Evolutionary conservation across 208 protist genomes (phyloP).

Genomic region (Acanthamoeba quina): DNA sequence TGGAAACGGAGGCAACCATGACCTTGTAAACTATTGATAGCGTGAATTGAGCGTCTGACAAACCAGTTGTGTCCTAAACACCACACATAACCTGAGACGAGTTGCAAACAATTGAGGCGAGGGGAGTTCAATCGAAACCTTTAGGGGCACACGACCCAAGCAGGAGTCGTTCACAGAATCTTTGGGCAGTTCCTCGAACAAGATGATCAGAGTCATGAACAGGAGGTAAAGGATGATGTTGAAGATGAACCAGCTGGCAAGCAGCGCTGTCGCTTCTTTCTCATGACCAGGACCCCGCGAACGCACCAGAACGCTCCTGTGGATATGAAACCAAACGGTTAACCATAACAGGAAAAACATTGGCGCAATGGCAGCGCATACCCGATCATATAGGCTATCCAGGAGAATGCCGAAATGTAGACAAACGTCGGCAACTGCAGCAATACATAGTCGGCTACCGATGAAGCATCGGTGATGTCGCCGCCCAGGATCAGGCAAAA

Average conservation of each 20-base stretch:
- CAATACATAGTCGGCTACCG: not conserved
- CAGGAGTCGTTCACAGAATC: not conserved
- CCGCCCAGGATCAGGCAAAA: not conserved
- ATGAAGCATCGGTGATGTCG: not conserved
- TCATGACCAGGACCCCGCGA: not conserved
- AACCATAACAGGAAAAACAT: too few relatives aligned
- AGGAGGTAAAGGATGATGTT: not conserved
- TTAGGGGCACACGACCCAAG: not conserved
- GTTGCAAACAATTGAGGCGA: too few relatives aligned
- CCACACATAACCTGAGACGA: too few relatives aligned
- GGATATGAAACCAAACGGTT: too few relatives aligned
- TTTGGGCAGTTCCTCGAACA: not conserved
- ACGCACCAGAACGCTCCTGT: not conserved
- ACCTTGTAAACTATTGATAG: not conserved
- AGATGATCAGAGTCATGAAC: not conserved
- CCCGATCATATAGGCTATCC: conserved; percentile 3
- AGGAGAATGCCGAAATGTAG: not conserved
- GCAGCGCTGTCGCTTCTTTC: not conserved
- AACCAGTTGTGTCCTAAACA: not conserved
- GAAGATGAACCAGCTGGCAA: not conserved
- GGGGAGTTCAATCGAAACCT: not conserved
- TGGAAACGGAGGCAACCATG: not conserved
- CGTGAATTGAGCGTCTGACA: not conserved
- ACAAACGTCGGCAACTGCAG: not conserved
- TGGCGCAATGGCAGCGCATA: too few relatives aligned